phyloP scores from a whole-genome alignment of 306 rosid species.

The Vigna unguiculata region DNA sequence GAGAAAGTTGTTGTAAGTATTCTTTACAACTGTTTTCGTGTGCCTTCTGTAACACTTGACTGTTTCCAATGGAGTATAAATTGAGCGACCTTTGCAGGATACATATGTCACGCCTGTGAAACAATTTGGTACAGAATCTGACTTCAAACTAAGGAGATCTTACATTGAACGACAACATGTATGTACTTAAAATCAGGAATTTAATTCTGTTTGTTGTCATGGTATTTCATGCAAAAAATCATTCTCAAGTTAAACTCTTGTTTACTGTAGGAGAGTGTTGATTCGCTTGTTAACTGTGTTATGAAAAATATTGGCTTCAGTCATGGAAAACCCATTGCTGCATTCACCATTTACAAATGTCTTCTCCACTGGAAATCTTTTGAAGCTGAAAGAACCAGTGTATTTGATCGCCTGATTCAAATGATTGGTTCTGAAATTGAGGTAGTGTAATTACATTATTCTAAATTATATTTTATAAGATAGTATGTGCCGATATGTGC shows the following conservation, averaged over 20 bases:
- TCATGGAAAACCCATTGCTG: conserved; percentile 84
- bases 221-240: conserved; percentile 14
- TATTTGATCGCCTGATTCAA: conserved; percentile 91
- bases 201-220: conserved; percentile 23
- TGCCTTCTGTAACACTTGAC: not conserved
- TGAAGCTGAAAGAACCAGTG: conserved; percentile 91
- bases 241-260: conserved; percentile 32
- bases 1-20: conserved; percentile 56
- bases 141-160: conserved; percentile 71
- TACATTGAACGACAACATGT: conserved; percentile 79
- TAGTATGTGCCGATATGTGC: not conserved
- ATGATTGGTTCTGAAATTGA: conserved; percentile 89
- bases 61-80: conserved; percentile 35
- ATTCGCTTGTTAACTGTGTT: conserved; percentile 81
- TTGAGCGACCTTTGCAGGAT: conserved; percentile 57
- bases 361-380: conserved; percentile 92
- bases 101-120: conserved; percentile 64
- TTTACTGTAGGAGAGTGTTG: conserved; percentile 78
- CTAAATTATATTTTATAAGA: conserved; percentile 11
- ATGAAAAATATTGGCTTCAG: conserved; percentile 75
- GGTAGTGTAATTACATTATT: conserved; percentile 52
- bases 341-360: conserved; percentile 82
- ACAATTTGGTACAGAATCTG: conserved; percentile 71
- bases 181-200: conserved; percentile 40
- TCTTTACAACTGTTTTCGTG: not conserved